Base-by-base conservation (phyloP, 768 basidiomycete genomes). In the Suillus lakei region DNA sequence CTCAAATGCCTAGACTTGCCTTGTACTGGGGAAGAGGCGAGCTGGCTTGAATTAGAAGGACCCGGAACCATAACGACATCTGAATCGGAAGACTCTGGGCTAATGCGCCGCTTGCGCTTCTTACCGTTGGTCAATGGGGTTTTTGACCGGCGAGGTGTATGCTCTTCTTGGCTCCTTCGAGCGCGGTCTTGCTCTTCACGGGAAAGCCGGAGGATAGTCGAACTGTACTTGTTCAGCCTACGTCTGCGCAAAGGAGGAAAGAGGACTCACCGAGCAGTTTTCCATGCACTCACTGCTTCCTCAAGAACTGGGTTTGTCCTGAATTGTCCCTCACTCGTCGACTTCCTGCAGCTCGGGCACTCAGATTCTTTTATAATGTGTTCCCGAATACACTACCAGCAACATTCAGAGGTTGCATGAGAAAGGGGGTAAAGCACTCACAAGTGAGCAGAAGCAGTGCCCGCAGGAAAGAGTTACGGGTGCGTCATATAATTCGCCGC, bases 371-470 rank as follows among this genome's bases (percentile, higher is more conserved):
- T 80, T 7, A 80, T 70, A 34, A 93, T 74, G 5, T 85, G 81
- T 26, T 84, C 78, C 56, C 93, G 82, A 61, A 94, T 86, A 73
- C 93, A 95, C 93, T 95, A 64, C 26, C 54, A 43, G 56, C 34
- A 59, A 39, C 43, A 61, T 38, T 68, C 59, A 73, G 41, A 38
- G 43, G 13, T 30, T 56, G 50, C 15, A 56, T 41, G 68, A 41
- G 30, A 64, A 23, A 39, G 26, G 3, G n/a, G 43, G 48, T 56
- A 15, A 28, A 3, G 2, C 48, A 72, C 88, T 69, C 67, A 92
- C 91, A 71, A 85, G 73, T 16, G 91, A 92, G 78, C 93, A 95
- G 73, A 94, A 95, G 56, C 87, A 89, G 71, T 95, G 93, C 1
- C 92, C 93, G 72, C 93, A 95, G 6, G 75, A 74, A 5, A 95